Evolutionary conservation across 257 asterid species (phyloP).

Genomic region (Thymus quinquecostatus): DNA sequence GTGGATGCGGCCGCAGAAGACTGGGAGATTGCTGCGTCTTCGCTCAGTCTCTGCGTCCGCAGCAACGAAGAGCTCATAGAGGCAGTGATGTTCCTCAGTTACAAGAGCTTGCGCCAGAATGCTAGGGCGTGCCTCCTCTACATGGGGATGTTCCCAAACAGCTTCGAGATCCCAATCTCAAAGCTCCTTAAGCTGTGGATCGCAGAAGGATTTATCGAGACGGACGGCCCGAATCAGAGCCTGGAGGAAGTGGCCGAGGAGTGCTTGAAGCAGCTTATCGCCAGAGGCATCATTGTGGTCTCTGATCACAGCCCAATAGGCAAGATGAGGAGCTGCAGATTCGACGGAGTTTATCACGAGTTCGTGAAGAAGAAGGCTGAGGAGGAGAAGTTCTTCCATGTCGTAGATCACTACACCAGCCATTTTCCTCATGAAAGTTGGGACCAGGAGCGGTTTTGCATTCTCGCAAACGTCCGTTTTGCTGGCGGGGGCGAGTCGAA

Average conservation of each 20-base stretch:
- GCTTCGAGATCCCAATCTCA: slow-evolving; percentile 2
- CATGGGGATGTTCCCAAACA: slow-evolving; percentile 26
- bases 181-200: slow-evolving; percentile 21
- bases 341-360: slow-evolving; percentile 8
- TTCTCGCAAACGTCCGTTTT: neutral
- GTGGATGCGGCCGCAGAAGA: neutral
- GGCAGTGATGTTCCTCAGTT: neutral
- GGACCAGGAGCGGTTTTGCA: slow-evolving; percentile 19
- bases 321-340: neutral
- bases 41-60: neutral
- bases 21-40: slow-evolving; percentile 27
- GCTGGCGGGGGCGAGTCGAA: neutral
- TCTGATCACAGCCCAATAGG: neutral
- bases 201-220: slow-evolving; percentile 23
- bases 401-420: neutral
- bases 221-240: neutral
- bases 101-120: slow-evolving; percentile 27
- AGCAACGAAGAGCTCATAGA: neutral
- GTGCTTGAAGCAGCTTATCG: slow-evolving; percentile 9
- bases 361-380: neutral
- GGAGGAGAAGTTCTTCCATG: slow-evolving; percentile 22
- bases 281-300: neutral
- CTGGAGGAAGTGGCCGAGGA: slow-evolving; percentile 24
- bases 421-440: neutral
- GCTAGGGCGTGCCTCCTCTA: slow-evolving; percentile 31